A percentile compares a stretch with the other conserved stretches of the same genome.
These are phyloP conservation scores for Beta corolliflora DNA, from an alignment of 179 eudicot genomes.

Conservation along the genomic window DNA sequence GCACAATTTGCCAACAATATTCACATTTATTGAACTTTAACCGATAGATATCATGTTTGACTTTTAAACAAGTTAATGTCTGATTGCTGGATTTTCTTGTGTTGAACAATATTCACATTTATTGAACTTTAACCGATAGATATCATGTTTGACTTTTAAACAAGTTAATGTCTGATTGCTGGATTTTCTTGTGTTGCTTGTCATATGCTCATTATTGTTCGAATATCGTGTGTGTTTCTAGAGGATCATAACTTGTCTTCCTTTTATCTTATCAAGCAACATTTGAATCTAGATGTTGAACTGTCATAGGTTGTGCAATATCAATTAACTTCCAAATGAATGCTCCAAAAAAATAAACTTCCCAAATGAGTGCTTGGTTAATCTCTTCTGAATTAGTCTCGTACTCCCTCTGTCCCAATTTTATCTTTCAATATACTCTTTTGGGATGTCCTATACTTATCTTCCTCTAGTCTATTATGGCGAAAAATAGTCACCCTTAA, in stretches of 20 bases:
- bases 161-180: neutral
- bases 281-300: neutral
- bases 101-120: neutral
- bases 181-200: neutral
- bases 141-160: neutral
- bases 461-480: too few relatives aligned
- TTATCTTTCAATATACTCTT: too few relatives aligned
- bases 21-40: neutral
- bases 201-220: neutral
- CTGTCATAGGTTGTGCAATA: neutral
- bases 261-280: neutral
- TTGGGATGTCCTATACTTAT: too few relatives aligned
- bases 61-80: neutral
- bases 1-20: neutral
- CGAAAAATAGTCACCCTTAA: too few relatives aligned
- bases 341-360: neutral
- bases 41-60: conserved; percentile 1
- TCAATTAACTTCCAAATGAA: neutral
- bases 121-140: neutral
- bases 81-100: neutral
- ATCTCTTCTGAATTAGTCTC: neutral
- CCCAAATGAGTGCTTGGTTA: neutral
- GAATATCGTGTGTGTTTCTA: neutral
- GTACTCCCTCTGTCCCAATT: neutral
- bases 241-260: neutral